Evolutionary conservation across 2,329 filamentous ascomycete genomes (phyloP).

Genomic region (Venturia asperata): DNA sequence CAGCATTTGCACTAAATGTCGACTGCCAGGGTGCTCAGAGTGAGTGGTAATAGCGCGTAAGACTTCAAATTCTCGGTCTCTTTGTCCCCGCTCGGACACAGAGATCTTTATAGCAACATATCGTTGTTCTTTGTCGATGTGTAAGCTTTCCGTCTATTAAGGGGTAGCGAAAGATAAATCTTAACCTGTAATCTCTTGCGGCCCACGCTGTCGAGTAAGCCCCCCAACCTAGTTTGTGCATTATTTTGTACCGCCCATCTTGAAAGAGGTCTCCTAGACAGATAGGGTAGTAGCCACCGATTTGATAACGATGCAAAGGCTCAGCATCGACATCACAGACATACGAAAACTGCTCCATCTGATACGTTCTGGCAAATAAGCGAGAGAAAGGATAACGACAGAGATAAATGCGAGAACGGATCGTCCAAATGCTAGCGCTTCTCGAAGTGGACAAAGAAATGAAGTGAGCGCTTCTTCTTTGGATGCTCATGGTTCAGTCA

Average conservation of each 20-base stretch:
- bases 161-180: neutral
- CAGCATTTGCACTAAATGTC: constrained; percentile 32
- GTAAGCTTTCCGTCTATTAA: constrained; percentile 18
- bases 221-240: constrained; percentile 16
- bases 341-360: constrained; percentile 16
- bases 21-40: constrained; percentile 22
- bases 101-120: constrained; percentile 27
- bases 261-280: constrained; percentile 23
- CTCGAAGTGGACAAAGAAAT: neutral
- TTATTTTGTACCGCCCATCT: constrained; percentile 23
- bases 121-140: constrained; percentile 18
- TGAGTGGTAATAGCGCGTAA: constrained; percentile 21
- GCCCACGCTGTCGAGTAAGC: constrained; percentile 17
- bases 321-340: constrained; percentile 24
- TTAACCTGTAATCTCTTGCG: constrained; percentile 22
- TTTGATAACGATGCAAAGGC: constrained; percentile 24
- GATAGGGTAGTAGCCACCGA: constrained; percentile 25
- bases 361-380: neutral
- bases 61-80: constrained; percentile 22
- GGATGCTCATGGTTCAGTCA: neutral
- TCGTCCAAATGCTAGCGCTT: neutral
- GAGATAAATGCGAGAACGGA: no score
- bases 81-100: constrained; percentile 20
- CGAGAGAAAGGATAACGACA: neutral
- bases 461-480: neutral